Evolutionary conservation across 176 grass and related monocot species (phyloP), one percentile per base, ranked within the genome.

Genomic region (Oryza longistaminata): DNA sequence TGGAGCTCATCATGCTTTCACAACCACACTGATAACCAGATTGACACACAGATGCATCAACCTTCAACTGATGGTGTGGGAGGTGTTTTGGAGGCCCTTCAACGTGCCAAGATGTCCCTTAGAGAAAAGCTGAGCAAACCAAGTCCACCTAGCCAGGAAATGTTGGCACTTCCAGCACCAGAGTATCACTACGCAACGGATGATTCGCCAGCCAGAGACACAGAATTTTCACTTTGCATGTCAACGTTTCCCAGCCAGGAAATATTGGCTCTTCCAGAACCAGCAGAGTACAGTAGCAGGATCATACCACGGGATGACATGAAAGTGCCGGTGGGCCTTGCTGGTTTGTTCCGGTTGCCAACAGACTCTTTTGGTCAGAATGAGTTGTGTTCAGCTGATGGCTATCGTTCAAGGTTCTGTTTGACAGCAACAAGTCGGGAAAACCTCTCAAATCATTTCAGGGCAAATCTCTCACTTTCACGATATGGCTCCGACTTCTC

Each of bases 261-360:
- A 45, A 87, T 65, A 64, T 58, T 90, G 37, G 29, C 75, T 44
- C 53, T 89, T 52, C 69, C 81, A 37, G 74, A 80, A 73, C 76
- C 49, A 81, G 45, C 7, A 39, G 35, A 74, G 66, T 82, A 76
- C 64, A 49, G 46, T 68, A 87, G 60, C 24, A 71, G 82, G 46
- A 77, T 83, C 31, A 21, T 60, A 45, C 64, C 75, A 25, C 31
- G 10, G 42, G 76, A 84, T 64, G 34, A 82, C 69, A 39, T 80
- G 31, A 99, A 90, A 68, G 52, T 90, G 86, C 93, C 91, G 29
- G 64, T 82, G 55, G 82, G 84, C 61, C 76, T 86, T 89, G 73
- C 93, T 80, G 82, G 90, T 77, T 68, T 99, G 85, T 99, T 99
- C 73, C 94, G 96, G 68, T 88, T 99, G 90, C 91, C 96, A 45